These are phyloP conservation scores for Pythium brassicae DNA, from an alignment of 352 stramenopile genomes.

Conservation along the genomic window DNA sequence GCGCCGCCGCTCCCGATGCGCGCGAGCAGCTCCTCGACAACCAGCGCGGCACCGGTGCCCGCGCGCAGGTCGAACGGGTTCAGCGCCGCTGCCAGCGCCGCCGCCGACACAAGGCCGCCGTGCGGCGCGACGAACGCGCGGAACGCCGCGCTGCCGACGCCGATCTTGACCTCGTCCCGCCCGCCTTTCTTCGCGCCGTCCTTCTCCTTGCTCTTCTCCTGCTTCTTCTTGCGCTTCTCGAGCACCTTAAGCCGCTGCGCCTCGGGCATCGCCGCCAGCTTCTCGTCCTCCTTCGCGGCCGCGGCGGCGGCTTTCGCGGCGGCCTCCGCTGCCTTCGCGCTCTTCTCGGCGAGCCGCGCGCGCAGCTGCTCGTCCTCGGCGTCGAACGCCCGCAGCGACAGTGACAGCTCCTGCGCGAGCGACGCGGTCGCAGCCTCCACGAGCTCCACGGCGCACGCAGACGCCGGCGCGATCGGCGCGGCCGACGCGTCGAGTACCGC, in stretches of 20 bases:
- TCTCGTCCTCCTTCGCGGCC: conserved; percentile 78
- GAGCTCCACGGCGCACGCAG: conserved; percentile 38
- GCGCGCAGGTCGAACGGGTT: conserved; percentile 62
- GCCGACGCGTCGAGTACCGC: conserved; percentile 15
- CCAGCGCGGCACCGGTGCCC: conserved; percentile 25
- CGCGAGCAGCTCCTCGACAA: conserved; percentile 65
- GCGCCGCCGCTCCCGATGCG: conserved; percentile 62
- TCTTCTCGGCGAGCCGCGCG: conserved; percentile 46
- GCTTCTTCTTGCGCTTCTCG: conserved; percentile 82
- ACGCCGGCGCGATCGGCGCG: conserved; percentile 15
- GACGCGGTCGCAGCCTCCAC: conserved; percentile 36
- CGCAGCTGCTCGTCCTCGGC: conserved; percentile 59
- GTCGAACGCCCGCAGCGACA: conserved; percentile 53
- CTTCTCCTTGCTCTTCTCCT: conserved; percentile 82
- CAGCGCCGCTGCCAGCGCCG: conserved; percentile 18
- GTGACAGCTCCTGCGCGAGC: conserved; percentile 42
- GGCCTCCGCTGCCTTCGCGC: conserved; percentile 57
- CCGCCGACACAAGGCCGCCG: background rate
- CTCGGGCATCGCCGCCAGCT: conserved; percentile 72
- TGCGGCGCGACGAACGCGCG: conserved; percentile 34
- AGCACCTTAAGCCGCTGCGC: conserved; percentile 69
- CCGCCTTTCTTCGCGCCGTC: conserved; percentile 58
- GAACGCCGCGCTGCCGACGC: conserved; percentile 58
- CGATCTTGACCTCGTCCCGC: conserved; percentile 68
- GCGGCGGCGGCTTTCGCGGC: conserved; percentile 67